phyloP scores from a whole-genome alignment of 306 rosid genomes.

The Dalbergia cultrata region DNA sequence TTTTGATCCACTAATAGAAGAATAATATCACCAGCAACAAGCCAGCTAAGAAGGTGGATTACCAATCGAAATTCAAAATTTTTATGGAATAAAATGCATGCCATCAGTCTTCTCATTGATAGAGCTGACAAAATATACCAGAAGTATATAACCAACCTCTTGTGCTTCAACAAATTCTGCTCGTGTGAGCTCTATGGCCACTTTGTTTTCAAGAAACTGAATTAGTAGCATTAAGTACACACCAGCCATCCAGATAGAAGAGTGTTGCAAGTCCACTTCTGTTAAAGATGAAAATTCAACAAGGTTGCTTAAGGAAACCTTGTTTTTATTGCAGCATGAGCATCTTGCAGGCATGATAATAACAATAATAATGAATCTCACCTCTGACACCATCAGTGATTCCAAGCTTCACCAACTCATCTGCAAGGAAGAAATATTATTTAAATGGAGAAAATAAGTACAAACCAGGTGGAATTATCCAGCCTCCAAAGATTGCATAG shows the following conservation, averaged over 20 bases:
- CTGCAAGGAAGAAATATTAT: conserved; percentile 60
- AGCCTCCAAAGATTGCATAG: conserved; percentile 30
- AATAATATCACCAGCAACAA: conserved; percentile 41
- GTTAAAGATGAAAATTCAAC: conserved; percentile 53
- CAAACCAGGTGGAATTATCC: conserved; percentile 15
- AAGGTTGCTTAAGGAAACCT: conserved; percentile 44
- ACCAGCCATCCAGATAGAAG: conserved; percentile 98
- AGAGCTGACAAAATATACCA: conserved; percentile 32
- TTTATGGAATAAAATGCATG: conserved; percentile 31
- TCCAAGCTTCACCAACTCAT: conserved; percentile 91
- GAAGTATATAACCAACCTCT: conserved; percentile 65
- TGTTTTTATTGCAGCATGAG: conserved; percentile 27
- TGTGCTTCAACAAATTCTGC: conserved; percentile 95
- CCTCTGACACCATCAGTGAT: conserved; percentile 89
- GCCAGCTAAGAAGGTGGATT: conserved; percentile 18
- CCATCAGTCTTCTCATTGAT: conserved; percentile 22
- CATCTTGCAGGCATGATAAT: conserved; percentile 38
- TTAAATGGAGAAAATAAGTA: conserved; percentile 30
- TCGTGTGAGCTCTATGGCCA: conserved; percentile 90
- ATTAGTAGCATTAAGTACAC: conserved; percentile 91
- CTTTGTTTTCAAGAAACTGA: conserved; percentile 99
- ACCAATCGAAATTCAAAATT: conserved; percentile 29
- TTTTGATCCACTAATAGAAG: conserved; percentile 11
- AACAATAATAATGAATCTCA: conserved; percentile 55
- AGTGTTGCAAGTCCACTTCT: conserved; percentile 95